Base-by-base conservation (phyloP, 1,284 basidiomycete genomes). In the Rhodotorula sp. region DNA sequence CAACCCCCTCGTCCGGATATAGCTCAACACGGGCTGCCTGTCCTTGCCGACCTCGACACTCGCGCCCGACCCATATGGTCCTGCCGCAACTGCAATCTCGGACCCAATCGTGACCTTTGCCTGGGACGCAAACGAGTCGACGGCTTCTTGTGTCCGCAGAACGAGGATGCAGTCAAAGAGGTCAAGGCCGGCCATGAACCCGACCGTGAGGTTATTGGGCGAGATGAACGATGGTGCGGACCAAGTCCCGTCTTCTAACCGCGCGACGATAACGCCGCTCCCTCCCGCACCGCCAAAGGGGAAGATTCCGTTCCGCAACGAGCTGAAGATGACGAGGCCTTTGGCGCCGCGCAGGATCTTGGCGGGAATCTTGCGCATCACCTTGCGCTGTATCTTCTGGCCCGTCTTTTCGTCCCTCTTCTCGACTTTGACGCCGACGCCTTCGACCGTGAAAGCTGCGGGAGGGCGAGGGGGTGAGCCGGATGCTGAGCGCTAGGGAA, bases 361-460 rank as follows among this genome's bases (percentile, higher is more conserved):
- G 0, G 84, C 82, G 0, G 84, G 84, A 62, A 85, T 84, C 77
- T 85, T 85, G 53, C 82, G 80, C 19, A 83, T 73, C 11, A 84
- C 81, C 62, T 82, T 83, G 49, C 79, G 79, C 57, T 79, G 80
- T 66, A 80, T 80, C 63, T 79, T 76, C 19, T 64, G 58, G 7
- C 68, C 74, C 34, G 73, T 76, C 6, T 76, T 72, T 46, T 70
- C 61, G 24, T 70, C 70, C 48, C 74, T 66, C 48, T 73, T 75
- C 54, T 76, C 66, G 29, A 73, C 52, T 13, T 74, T 76, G 46
- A 68, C 74, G 54, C 78, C 77, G 36, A 79, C 70, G 2, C 80
- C 80, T 24, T 80, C 79, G 34, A 80, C 79, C 22, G 75, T 76
- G 46, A 76, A 70, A 29, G 76, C 76, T 27, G 51, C 27, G 77